These are phyloP conservation scores for Chlorella sp. DNA, from an alignment of 139 green algal species.

Conservation along the genomic window DNA sequence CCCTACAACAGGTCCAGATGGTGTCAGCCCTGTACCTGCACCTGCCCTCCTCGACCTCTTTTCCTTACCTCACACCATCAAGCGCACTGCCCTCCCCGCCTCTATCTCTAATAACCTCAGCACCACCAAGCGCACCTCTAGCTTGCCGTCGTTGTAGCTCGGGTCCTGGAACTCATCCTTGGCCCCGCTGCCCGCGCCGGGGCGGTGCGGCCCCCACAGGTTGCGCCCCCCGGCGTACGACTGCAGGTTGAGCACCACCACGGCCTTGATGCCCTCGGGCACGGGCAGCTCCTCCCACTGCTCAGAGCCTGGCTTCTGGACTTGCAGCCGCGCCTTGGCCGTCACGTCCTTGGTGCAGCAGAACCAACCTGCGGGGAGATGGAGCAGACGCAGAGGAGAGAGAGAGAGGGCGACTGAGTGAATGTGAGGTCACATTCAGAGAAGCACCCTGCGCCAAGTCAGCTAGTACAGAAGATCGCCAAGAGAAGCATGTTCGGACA, in stretches of 20 bases:
- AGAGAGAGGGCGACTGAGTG: too few species aligned
- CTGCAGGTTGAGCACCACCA: slow-evolving; percentile 76
- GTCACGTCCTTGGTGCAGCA: slow-evolving; percentile 16
- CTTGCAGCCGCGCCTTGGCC: neutral
- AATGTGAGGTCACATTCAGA: too few species aligned
- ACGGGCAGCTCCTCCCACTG: slow-evolving; percentile 27
- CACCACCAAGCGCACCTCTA: slow-evolving; percentile 49
- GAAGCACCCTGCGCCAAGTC: too few species aligned
- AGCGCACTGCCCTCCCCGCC: neutral
- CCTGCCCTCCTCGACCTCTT: too few species aligned
- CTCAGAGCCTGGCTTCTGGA: slow-evolving; percentile 1
- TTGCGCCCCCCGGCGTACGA: slow-evolving; percentile 75
- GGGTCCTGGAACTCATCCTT: slow-evolving; percentile 18
- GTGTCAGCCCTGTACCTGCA: too few species aligned
- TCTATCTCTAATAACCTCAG: neutral
- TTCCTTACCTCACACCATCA: too few species aligned
- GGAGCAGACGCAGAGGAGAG: too few species aligned
- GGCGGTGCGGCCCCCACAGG: slow-evolving; percentile 57
- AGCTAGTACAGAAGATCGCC: too few species aligned
- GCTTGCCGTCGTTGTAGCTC: slow-evolving; percentile 60
- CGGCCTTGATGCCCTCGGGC: slow-evolving; percentile 42
- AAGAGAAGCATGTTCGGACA: too few species aligned
- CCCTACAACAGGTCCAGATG: too few species aligned
- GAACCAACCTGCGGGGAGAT: slow-evolving; percentile 16
- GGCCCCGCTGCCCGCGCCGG: neutral